These are phyloP conservation scores for Yamagishiella unicocca DNA, from an alignment of 139 green algal species.

Conservation along the genomic window DNA sequence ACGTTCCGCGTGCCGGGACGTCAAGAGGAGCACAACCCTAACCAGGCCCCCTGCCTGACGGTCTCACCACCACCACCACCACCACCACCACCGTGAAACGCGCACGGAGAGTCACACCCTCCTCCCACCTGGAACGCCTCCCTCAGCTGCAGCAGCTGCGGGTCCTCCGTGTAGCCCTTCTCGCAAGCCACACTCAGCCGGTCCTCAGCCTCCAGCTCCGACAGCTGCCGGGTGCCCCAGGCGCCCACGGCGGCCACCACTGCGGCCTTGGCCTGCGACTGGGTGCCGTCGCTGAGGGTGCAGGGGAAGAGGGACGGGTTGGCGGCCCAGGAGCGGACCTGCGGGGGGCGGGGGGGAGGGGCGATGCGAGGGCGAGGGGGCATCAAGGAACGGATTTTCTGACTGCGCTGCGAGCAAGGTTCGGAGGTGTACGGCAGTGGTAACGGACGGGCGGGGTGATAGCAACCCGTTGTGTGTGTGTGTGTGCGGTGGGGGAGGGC, in stretches of 20 bases:
- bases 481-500: too few species aligned
- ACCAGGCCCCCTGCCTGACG: too few species aligned
- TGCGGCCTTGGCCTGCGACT: constrained; percentile 44
- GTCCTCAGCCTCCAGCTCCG: constrained; percentile 92
- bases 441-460: too few species aligned
- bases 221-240: constrained; percentile 78
- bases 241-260: constrained; percentile 56
- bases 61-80: too few species aligned
- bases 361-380: neutral
- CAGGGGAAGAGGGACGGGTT: constrained; percentile 89
- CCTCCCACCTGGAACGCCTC: constrained; percentile 70
- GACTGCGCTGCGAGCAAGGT: too few species aligned
- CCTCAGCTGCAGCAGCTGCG: constrained; percentile 74
- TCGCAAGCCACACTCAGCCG: constrained; percentile 93
- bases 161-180: constrained; percentile 87
- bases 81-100: too few species aligned
- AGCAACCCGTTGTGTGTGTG: too few species aligned
- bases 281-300: constrained; percentile 69
- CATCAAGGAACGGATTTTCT: neutral
- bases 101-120: too few species aligned
- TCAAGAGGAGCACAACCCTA: too few species aligned
- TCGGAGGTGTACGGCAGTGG: too few species aligned
- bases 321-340: constrained; percentile 57
- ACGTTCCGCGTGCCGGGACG: too few species aligned
- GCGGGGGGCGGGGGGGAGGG: neutral